Conservation (phyloP, 495 filamentous ascomycete species). For the Aspergillus affinis region DNA sequence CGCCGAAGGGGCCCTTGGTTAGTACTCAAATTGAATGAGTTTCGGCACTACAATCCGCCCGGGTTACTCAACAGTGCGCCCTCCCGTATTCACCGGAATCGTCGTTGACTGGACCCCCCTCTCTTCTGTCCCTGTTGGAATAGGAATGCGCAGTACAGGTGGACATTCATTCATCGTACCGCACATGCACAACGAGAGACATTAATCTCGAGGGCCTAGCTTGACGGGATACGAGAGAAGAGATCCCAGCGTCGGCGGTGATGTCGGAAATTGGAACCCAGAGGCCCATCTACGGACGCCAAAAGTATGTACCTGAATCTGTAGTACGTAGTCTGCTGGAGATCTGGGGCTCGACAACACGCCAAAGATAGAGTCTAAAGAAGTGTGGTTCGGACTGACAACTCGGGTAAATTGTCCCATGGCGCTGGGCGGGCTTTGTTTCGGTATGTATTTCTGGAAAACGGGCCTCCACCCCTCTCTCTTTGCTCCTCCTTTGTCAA, state of each 20-base stretch:
- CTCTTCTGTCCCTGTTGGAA: background rate
- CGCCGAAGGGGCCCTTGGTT: background rate
- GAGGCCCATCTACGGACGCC: background rate
- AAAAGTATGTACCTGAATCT: background rate
- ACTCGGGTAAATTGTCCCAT: constrained; percentile 5
- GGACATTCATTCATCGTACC: background rate
- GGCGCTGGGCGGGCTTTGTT: background rate
- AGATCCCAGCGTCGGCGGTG: background rate
- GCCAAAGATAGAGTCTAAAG: constrained; percentile 1
- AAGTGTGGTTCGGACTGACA: background rate
- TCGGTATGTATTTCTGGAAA: background rate
- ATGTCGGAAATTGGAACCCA: too few species aligned
- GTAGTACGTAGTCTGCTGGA: background rate
- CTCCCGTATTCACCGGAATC: background rate
- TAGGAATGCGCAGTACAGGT: background rate
- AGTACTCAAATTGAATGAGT: background rate
- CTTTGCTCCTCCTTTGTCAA: background rate
- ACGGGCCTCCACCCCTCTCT: background rate
- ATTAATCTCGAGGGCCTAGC: background rate
- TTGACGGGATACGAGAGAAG: too few species aligned
- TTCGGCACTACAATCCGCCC: background rate
- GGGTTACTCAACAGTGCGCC: background rate
- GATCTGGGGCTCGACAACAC: constrained; percentile 2
- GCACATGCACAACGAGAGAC: background rate
- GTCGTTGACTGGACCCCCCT: background rate